phyloP scores from a whole-genome alignment of 306 rosid species.

The Sicyos baderoa region DNA sequence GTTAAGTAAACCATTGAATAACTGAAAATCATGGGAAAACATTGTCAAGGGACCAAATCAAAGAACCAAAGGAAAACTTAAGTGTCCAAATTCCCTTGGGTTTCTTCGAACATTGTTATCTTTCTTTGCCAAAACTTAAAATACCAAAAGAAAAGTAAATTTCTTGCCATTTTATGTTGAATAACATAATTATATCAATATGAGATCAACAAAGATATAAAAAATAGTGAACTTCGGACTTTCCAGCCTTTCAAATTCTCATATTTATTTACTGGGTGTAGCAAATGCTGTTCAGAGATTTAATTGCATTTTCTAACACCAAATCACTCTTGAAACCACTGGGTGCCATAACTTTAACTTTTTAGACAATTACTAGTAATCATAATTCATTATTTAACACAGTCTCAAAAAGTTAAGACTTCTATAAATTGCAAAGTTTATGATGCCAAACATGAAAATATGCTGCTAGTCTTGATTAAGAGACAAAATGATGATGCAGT shows the following conservation, averaged over 20 bases:
- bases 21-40: slow-evolving; percentile 17
- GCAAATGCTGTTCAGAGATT: slow-evolving; percentile 10
- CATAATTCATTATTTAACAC: not conserved
- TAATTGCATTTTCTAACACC: not conserved
- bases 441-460: not conserved
- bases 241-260: not conserved
- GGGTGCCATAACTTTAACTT: not conserved
- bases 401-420: not conserved
- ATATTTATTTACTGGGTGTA: not conserved
- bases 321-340: slow-evolving; percentile 10
- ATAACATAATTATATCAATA: not conserved
- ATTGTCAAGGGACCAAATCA: slow-evolving; percentile 16
- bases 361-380: not conserved
- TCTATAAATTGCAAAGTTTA: not conserved
- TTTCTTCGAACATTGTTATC: not conserved
- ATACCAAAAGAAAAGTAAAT: not conserved
- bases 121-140: not conserved
- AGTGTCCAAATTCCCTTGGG: slow-evolving; percentile 2
- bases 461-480: not conserved
- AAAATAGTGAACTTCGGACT: not conserved
- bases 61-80: slow-evolving; percentile 15
- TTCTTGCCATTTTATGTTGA: not conserved
- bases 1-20: slow-evolving; percentile 16
- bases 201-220: not conserved
- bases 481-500: slow-evolving; percentile 17